Conservation (phyloP, 371 early-diverging fungal genomes). For the Actinomortierella ambigua region DNA sequence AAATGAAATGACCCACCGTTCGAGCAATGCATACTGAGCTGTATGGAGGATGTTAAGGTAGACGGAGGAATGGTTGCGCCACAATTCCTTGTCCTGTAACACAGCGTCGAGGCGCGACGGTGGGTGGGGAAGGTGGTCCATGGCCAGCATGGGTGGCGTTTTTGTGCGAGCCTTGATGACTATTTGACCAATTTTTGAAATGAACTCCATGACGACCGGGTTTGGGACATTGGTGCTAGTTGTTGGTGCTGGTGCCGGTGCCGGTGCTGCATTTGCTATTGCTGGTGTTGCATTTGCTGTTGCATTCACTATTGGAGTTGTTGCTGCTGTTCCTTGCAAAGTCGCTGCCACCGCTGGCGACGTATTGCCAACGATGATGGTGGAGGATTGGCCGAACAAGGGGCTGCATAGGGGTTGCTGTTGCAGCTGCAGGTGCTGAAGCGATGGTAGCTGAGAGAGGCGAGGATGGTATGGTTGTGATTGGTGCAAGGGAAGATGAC, state of each 20-base stretch:
- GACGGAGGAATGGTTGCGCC: constrained; percentile 37
- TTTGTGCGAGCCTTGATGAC: constrained; percentile 34
- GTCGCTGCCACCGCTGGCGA: no score
- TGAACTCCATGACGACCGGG: constrained; percentile 41
- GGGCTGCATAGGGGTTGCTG: no score
- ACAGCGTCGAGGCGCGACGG: constrained; percentile 17
- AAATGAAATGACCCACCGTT: constrained; percentile 46
- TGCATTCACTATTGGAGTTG: no score
- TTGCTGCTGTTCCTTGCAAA: no score
- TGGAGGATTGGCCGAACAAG: no score
- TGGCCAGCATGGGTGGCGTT: constrained; percentile 7
- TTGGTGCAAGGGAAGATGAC: no score
- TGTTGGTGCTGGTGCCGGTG: constrained; percentile 5
- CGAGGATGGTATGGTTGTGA: no score
- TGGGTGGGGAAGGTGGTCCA: neutral
- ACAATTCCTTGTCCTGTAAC: constrained; percentile 32
- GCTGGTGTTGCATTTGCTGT: neutral
- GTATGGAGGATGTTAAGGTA: constrained; percentile 36
- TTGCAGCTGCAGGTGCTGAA: no score
- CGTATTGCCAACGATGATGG: no score
- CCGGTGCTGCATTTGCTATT: constrained; percentile 1
- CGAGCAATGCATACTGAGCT: constrained; percentile 24
- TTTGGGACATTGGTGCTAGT: constrained; percentile 15
- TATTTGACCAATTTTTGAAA: constrained; percentile 45
- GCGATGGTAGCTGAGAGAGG: no score